Evolutionary conservation across 805 yeast species (phyloP).

Genomic region (Suhomyces emberorum): DNA sequence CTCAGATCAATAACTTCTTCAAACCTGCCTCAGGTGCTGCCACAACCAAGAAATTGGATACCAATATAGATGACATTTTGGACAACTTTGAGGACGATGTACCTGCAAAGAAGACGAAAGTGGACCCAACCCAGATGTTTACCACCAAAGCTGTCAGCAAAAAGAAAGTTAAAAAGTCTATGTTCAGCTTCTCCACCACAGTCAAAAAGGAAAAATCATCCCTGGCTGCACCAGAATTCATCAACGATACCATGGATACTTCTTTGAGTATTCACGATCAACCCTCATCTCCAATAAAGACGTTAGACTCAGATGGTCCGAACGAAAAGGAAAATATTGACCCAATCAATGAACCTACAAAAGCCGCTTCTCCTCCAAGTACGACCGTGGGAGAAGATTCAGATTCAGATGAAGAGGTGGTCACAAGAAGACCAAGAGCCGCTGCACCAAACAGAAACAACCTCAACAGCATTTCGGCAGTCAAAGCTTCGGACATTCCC

Average conservation of each 20-base stretch:
- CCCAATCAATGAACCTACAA: constrained; percentile 6
- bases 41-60: constrained; percentile 42
- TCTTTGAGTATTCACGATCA: constrained; percentile 23
- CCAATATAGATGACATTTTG: constrained; percentile 63
- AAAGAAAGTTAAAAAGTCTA: constrained; percentile 19
- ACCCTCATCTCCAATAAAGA: constrained; percentile 39
- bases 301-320: background rate
- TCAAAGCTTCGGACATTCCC: constrained; percentile 26
- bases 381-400: constrained; percentile 22
- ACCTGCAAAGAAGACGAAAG: constrained; percentile 16
- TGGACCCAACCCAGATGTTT: constrained; percentile 11
- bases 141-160: constrained; percentile 6
- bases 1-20: constrained; percentile 53
- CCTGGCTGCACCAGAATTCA: constrained; percentile 2
- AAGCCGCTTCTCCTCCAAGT: constrained; percentile 2
- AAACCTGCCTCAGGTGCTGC: constrained; percentile 34
- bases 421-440: constrained; percentile 50
- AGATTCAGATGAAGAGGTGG: constrained; percentile 53
- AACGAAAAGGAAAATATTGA: constrained; percentile 14
- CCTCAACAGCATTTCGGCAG: constrained; percentile 38
- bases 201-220: constrained; percentile 16
- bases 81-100: constrained; percentile 44
- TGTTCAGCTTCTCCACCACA: constrained; percentile 26
- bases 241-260: constrained; percentile 2
- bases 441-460: constrained; percentile 38